Base-by-base conservation (phyloP, 192 early-diverging fungal genomes). In the Linnemannia schmuckeri region DNA sequence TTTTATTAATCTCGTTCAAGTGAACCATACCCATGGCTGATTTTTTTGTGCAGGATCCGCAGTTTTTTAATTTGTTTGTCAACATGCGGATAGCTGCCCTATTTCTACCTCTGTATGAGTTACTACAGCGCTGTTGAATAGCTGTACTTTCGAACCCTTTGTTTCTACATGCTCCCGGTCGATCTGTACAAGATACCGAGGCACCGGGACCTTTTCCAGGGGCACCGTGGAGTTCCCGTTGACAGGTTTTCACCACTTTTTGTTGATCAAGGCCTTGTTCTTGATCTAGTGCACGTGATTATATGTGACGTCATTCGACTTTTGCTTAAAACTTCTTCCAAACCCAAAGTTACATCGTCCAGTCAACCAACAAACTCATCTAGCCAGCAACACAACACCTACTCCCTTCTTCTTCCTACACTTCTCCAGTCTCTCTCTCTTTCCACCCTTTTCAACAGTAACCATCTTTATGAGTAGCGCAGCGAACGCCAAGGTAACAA, bases 381-480 rank as follows among this genome's bases (percentile, higher is more conserved):
- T 27, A 46, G 30, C 13, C 41, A 30, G 10, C 46, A 33, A 33
- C 46, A 47, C 30, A 38, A 10, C 74, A 8, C 7, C 42, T 20
- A 3, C 46, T n/a, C 38, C 54, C 20, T 18, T 37, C 49, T 27
- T 30, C 74, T 49, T 35, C 33, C 47, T 52, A 61, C 49, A 35
- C 44, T 54, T 79, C 70, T 57, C 40, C 70, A 38, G 42, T 72
- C 33, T 42, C 38, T 57, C 47, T 37, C 70, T 40, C 47, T 35
- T 35, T 68, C 47, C 71, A 77, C 44, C 80, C 47, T 38, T 61
- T 82, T 75, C 76, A 37, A 72, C 68, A 71, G 74, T 79, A 55
- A 78, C 76, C 79, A 75, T 87, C 85, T 87, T 87, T 87, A 87
- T 87, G 85, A 87, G 85, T 81, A 87, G 79, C 85, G 76, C 85